These are phyloP conservation scores for Sanghuangporus weigelae DNA, from an alignment of 1,284 basidiomycete species.

Conservation along the genomic window DNA sequence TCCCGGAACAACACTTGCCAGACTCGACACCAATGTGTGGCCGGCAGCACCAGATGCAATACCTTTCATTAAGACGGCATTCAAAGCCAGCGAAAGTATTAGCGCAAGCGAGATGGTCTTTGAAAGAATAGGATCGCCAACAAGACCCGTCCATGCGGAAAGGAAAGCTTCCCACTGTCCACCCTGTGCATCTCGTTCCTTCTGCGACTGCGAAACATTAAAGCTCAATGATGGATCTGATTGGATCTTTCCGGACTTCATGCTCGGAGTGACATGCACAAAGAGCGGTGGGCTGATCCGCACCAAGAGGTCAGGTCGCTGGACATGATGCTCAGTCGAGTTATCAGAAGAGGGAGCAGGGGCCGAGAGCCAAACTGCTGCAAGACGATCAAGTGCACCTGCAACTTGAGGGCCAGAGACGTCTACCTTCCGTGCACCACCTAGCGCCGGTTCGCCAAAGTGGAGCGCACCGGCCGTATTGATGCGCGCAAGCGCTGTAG, in stretches of 20 bases:
- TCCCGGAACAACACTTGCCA: constrained; percentile 19
- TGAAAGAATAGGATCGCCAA: constrained; percentile 90
- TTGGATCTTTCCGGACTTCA: constrained; percentile 15
- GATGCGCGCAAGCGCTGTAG: constrained; percentile 57
- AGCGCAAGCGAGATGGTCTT: constrained; percentile 96
- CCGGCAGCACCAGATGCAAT: constrained; percentile 46
- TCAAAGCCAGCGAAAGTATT: constrained; percentile 84
- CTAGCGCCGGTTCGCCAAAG: constrained; percentile 17
- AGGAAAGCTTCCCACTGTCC: constrained; percentile 76
- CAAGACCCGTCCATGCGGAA: constrained; percentile 90
- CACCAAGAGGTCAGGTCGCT: constrained; percentile 50
- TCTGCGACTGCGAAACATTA: constrained; percentile 22
- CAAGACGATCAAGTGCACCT: constrained; percentile 55
- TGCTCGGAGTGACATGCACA: constrained; percentile 44
- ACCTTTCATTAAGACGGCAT: constrained; percentile 90
- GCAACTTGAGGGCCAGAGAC: constrained; percentile 57
- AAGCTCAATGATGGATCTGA: constrained; percentile 11
- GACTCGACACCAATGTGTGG: constrained; percentile 30
- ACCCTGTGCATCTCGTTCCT: not conserved
- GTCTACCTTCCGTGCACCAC: constrained; percentile 47
- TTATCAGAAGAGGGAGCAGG: constrained; percentile 28
- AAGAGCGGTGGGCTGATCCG: constrained; percentile 67
- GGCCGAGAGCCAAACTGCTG: constrained; percentile 28
- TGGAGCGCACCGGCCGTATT: constrained; percentile 29
- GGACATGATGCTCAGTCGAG: constrained; percentile 18